phyloP scores from a whole-genome alignment of 2,329 filamentous ascomycete genomes.

The Cladosporium velox region DNA sequence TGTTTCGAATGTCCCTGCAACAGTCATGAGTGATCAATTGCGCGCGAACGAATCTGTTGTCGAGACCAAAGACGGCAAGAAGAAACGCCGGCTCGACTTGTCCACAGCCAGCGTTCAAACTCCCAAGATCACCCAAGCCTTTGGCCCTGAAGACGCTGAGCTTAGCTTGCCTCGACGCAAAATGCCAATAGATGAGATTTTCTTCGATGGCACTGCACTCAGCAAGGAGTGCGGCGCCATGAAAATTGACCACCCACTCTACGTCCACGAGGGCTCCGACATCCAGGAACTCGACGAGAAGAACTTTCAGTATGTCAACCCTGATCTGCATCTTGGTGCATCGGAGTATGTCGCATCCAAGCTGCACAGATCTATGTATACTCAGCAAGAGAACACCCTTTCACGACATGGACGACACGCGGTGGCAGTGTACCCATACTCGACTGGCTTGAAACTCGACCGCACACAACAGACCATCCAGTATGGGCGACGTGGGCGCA shows the following conservation, averaged over 20 bases:
- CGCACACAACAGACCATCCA: neutral
- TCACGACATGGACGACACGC: constrained; percentile 29
- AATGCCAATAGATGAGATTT: constrained; percentile 37
- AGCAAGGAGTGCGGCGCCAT: constrained; percentile 28
- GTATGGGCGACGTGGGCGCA: constrained; percentile 8
- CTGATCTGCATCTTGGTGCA: constrained; percentile 25
- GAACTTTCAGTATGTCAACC: constrained; percentile 30
- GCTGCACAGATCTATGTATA: constrained; percentile 32
- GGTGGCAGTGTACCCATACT: constrained; percentile 37
- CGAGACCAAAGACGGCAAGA: constrained; percentile 36
- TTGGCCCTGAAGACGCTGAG: constrained; percentile 1
- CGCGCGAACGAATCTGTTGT: constrained; percentile 32
- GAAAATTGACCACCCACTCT: neutral
- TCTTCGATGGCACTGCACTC: constrained; percentile 36
- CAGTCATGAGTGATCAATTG: neutral
- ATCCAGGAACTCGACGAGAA: constrained; percentile 24
- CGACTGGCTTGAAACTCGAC: constrained; percentile 22
- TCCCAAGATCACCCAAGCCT: neutral
- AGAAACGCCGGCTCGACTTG: constrained; percentile 31
- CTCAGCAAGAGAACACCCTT: constrained; percentile 26
- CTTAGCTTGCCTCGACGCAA: constrained; percentile 27
- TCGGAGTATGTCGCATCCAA: constrained; percentile 33
- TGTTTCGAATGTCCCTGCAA: neutral
- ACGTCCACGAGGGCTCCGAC: constrained; percentile 22
- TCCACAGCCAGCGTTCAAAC: neutral